Base-by-base conservation (phyloP, 2,329 filamentous ascomycete genomes). In the Cladosporium sp. region DNA sequence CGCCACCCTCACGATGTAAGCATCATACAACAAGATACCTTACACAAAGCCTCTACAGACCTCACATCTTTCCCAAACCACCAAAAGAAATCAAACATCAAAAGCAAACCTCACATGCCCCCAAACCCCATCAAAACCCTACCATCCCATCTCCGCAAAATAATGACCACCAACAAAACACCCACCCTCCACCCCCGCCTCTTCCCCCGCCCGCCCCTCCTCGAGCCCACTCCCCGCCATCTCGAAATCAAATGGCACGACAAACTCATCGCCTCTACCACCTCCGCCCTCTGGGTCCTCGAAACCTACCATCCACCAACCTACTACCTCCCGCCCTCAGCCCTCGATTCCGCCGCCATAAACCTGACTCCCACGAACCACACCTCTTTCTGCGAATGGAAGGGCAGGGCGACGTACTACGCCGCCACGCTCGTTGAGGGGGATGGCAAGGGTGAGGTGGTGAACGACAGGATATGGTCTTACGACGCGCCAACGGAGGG, bases 291-390 rank as follows among this genome's bases (percentile, higher is more conserved):
- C 62, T 83, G 81, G 80, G 80, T 81, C 3, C 68, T 84, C 29
- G 80, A 84, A 63, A 83, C 80, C 15, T 78, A 80, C 56, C 80
- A 84, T 58, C 79, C 81, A 29, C 82, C 81, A 4, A 83, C 80
- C 22, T 84, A 84, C 64, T 84, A 84, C 61, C 68, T 85, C 4
- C 80, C 82, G 1, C 74, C 71, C 1, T 70, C 72, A 2, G 70
- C 74, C 11, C 59, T 83, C 50, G 22, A n/a, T n/a, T n/a, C n/a
- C n/a, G n/a, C n/a, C n/a, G n/a, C n/a, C n/a, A n/a, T n/a, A n/a
- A n/a, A n/a, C n/a, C n/a, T n/a, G n/a, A n/a, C n/a, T n/a, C 71
- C 68, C 38, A 79, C 77, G 3, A 63, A 68, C 2, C 72, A 72
- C 51, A 68, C 65, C 52, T 72, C 76, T 4, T 78, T 73, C 55